Base-by-base conservation (phyloP, 805 yeast genomes). In the Candida suzukii region DNA sequence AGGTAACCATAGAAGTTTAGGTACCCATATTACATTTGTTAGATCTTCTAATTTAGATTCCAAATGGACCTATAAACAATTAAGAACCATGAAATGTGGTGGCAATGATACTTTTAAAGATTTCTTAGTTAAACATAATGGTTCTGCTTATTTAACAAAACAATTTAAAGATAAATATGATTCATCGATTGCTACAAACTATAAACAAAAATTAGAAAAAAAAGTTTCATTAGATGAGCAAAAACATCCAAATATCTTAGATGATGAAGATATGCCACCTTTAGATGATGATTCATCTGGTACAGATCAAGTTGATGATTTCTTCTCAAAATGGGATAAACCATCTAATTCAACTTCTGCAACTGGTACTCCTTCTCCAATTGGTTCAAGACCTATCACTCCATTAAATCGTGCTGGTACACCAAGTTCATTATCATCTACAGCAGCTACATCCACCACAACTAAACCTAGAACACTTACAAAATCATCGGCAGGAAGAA, bases 21-120 rank as follows among this genome's bases (percentile, higher is more conserved):
- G 99, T 45, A 97, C 90, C 30, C 99, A 93, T 61, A 82, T 93
- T 54, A 78, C 97, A 30, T 93, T 93, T 68, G 98, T 93, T 44
- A 87, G 88, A 60, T 87, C 96, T 24, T 78, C 93, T 24, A 85
- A 82, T 50, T 72, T 93, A 68, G 99, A 93, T 64, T 50, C 57
- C 10, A 85, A 88, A 61, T 93, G 99, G 99, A 81, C 90, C 33
- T 75, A 88, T 54, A 80, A 77, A 55, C 96, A 93, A 63, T 71
- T 93, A 58, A 78, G 99, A 54, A 78, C 87, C 60, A 88, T 93
- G 77, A 88, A 90, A 60, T 79, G 85, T 46, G 98, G 98, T 49
- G 99, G 98, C 22, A 93, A 93, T 62, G 81, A 82, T 54, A 74
- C 72, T 39, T 95, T 96, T 37, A 80, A 81, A 47, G 96, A 87